Evolutionary conservation across 306 rosid genomes (phyloP).

Genomic region (Cucumis melo): DNA sequence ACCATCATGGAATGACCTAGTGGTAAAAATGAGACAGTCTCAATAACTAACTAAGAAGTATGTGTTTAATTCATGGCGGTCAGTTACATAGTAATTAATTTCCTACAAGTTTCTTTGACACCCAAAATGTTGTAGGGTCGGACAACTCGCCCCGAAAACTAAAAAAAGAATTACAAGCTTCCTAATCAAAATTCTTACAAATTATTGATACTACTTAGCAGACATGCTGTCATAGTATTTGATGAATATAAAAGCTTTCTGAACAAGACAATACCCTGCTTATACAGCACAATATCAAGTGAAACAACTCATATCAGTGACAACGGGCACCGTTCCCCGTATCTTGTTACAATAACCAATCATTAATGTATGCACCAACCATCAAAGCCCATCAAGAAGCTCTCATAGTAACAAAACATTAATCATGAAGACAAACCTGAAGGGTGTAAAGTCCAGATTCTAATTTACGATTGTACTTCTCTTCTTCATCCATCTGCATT

Average conservation of each 20-base stretch:
- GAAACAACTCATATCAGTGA: not conserved
- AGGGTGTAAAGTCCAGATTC: constrained; percentile 96
- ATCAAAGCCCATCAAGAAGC: not conserved
- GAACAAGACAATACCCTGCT: not conserved
- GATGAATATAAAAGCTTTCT: not conserved
- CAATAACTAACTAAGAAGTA: too few relatives aligned
- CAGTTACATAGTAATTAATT: too few relatives aligned
- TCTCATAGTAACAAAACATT: not conserved
- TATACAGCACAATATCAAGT: not conserved
- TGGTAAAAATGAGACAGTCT: too few relatives aligned
- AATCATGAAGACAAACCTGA: constrained; percentile 40
- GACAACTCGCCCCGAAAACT: too few relatives aligned
- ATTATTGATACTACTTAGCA: not conserved
- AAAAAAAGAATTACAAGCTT: not conserved
- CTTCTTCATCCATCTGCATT: constrained; percentile 82
- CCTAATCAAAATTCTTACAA: not conserved
- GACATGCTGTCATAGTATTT: not conserved
- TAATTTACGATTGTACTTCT: constrained; percentile 77
- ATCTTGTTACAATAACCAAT: not conserved
- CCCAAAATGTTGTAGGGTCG: too few relatives aligned
- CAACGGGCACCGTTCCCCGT: not conserved
- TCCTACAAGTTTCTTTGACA: too few relatives aligned
- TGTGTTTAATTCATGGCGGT: too few relatives aligned
- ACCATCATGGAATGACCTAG: too few relatives aligned
- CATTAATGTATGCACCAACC: not conserved